These are phyloP conservation scores for Elongisporangium prolatum DNA, from an alignment of 352 stramenopile species.

Conservation along the genomic window DNA sequence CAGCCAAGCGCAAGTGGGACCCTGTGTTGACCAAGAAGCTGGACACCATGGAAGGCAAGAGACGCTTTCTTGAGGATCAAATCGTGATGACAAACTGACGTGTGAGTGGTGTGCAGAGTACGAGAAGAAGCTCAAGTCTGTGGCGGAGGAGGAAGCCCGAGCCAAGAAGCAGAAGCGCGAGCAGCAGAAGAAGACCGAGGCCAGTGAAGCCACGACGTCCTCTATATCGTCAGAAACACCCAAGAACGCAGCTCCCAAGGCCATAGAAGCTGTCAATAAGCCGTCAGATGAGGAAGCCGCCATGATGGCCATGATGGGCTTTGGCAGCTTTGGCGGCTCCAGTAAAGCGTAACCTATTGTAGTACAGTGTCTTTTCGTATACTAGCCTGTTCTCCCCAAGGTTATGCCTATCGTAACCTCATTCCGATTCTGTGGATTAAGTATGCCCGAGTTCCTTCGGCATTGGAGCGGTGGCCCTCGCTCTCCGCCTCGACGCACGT, in stretches of 20 bases:
- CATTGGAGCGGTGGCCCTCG: neutral
- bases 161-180: slow-evolving; percentile 75
- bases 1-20: slow-evolving; percentile 81
- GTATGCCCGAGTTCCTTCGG: neutral
- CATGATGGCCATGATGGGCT: slow-evolving; percentile 93
- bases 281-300: slow-evolving; percentile 52
- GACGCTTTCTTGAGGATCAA: too few species aligned
- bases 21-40: slow-evolving; percentile 78
- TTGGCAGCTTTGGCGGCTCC: slow-evolving; percentile 79
- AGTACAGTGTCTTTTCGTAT: neutral
- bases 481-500: neutral
- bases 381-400: too few species aligned
- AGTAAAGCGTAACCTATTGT: slow-evolving; percentile 50
- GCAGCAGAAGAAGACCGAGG: slow-evolving; percentile 66
- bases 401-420: neutral
- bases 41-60: slow-evolving; percentile 64
- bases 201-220: slow-evolving; percentile 8
- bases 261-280: slow-evolving; percentile 7
- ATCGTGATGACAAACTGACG: neutral
- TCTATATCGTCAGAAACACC: slow-evolving; percentile 3
- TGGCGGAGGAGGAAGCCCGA: slow-evolving; percentile 59
- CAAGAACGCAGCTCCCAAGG: neutral
- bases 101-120: slow-evolving; percentile 43
- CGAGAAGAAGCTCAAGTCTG: slow-evolving; percentile 77
- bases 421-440: neutral